Evolutionary conservation across 148 eudicot genomes (phyloP).

Genomic region (Cornus controversa): DNA sequence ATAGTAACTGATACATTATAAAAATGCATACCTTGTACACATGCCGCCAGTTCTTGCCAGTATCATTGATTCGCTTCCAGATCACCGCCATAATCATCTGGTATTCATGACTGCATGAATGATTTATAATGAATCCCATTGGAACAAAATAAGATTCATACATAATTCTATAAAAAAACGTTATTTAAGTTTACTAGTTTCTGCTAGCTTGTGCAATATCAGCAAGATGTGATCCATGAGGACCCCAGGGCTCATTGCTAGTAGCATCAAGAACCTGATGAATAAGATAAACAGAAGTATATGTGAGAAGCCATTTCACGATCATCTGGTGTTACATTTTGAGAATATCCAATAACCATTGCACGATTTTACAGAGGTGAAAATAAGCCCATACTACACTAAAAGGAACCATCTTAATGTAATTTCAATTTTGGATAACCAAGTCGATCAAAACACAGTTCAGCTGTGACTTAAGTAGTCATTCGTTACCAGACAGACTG

Average conservation of each 20-base stretch:
- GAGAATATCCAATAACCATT: neutral
- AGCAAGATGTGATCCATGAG: conserved; percentile 95
- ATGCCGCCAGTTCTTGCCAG: conserved; percentile 97
- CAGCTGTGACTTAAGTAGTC: neutral
- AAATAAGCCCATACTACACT: neutral
- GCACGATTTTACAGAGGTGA: neutral
- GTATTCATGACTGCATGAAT: conserved; percentile 75
- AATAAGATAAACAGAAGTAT: neutral
- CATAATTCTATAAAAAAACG: neutral
- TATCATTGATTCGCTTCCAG: conserved; percentile 92
- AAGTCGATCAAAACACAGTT: neutral
- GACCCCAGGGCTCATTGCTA: conserved; percentile 99
- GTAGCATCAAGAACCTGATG: conserved; percentile 95
- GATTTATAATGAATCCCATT: conserved; percentile 6
- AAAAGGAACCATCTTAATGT: neutral
- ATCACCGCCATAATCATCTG: conserved; percentile 87
- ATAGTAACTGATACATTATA: neutral
- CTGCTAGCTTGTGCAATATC: conserved; percentile 83
- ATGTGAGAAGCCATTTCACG: neutral
- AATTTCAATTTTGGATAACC: neutral
- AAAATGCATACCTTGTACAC: conserved; percentile 55
- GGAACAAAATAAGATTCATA: conserved; percentile 1
- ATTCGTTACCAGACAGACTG: neutral
- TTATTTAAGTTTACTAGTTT: conserved; percentile 67
- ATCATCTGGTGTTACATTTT: conserved; percentile 4